phyloP scores from a whole-genome alignment of 1,139 yeast genomes.

The Geotrichum australiense region DNA sequence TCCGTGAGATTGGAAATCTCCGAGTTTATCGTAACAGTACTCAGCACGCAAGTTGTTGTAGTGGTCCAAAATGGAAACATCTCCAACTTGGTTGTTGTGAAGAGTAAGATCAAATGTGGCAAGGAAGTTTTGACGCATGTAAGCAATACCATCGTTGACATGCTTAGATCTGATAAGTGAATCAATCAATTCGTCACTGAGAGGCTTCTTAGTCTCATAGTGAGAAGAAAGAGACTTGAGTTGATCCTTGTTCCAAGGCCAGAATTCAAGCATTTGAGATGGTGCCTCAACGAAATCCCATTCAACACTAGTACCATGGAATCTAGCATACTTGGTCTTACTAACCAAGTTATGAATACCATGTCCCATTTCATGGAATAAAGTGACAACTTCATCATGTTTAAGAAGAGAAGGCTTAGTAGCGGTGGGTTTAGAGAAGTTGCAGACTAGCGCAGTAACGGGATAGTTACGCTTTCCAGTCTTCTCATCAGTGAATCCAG shows the following conservation, averaged over 20 bases:
- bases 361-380: slow-evolving; percentile 87
- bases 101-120: slow-evolving; percentile 69
- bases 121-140: slow-evolving; percentile 69
- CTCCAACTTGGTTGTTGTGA: slow-evolving; percentile 46
- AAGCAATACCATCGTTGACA: slow-evolving; percentile 65
- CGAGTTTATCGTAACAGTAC: slow-evolving; percentile 47
- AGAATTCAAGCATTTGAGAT: slow-evolving; percentile 80
- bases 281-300: slow-evolving; percentile 90
- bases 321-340: slow-evolving; percentile 53
- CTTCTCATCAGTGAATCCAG: slow-evolving; percentile 49
- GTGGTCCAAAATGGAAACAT: slow-evolving; percentile 42
- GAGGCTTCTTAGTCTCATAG: slow-evolving; percentile 49
- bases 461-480: slow-evolving; percentile 53
- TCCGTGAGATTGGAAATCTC: slow-evolving; percentile 52
- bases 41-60: slow-evolving; percentile 64
- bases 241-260: slow-evolving; percentile 73
- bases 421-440: slow-evolving; percentile 69
- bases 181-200: slow-evolving; percentile 52
- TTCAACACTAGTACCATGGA: slow-evolving; percentile 70
- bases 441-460: slow-evolving; percentile 74
- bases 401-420: slow-evolving; percentile 69
- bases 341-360: slow-evolving; percentile 78
- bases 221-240: slow-evolving; percentile 57
- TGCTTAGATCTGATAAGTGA: slow-evolving; percentile 61
- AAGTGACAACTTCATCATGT: slow-evolving; percentile 73